Conservation (phyloP, 2,329 filamentous ascomycete species). For the Apiospora hydei region DNA sequence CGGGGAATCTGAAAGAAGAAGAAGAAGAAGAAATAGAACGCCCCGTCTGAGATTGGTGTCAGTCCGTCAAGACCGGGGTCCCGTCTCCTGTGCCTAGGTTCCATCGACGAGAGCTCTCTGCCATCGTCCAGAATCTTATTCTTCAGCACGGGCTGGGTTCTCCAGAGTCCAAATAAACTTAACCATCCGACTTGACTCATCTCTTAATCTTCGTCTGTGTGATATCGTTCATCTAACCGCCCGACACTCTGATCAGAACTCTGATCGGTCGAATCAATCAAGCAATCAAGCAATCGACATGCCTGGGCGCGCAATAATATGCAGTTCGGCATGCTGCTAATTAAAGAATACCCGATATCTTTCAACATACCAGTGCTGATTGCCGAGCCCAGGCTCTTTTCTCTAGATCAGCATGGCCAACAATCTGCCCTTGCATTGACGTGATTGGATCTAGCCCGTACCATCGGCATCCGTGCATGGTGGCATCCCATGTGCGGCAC, state of each 20-base stretch:
- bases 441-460: constrained; percentile 20
- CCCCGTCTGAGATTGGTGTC: constrained; percentile 14
- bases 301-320: background rate
- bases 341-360: background rate
- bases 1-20: background rate
- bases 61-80: background rate
- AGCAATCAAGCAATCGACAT: background rate
- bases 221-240: background rate
- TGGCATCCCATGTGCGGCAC: constrained; percentile 38
- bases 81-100: background rate
- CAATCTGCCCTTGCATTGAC: constrained; percentile 18
- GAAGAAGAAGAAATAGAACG: background rate
- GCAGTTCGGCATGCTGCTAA: background rate
- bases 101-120: background rate
- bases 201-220: background rate
- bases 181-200: background rate
- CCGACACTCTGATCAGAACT: background rate
- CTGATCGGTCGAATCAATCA: background rate
- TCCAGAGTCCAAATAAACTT: background rate
- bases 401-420: background rate
- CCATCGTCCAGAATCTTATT: background rate
- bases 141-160: background rate
- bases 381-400: constrained; percentile 5
- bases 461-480: constrained; percentile 31
- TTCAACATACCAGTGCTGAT: background rate